Evolutionary conservation across 2,329 filamentous ascomycete species (phyloP).

Genomic region (Pseudogymnoascus sp.): DNA sequence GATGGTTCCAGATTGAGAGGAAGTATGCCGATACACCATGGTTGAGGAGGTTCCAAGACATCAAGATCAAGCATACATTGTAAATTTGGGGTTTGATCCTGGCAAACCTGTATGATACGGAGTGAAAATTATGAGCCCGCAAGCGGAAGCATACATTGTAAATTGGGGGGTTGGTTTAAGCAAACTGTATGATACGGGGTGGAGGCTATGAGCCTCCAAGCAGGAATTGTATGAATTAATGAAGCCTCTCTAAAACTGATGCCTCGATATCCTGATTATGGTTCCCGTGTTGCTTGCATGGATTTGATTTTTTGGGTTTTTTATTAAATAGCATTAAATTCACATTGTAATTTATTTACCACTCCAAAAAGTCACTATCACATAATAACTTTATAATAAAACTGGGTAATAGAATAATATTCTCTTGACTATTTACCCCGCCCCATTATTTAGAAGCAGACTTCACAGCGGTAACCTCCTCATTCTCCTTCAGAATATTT

Average conservation of each 20-base stretch:
- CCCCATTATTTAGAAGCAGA: conserved; percentile 15
- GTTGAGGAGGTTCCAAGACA: not conserved
- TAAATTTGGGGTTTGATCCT: not conserved
- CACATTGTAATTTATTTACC: no score
- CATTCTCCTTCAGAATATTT: conserved; percentile 65
- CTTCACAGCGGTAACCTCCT: conserved; percentile 60
- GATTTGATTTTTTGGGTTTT: no score
- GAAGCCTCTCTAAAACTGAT: not conserved
- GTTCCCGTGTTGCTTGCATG: not conserved
- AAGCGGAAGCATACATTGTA: not conserved
- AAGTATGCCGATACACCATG: conserved; percentile 4
- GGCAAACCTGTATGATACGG: not conserved
- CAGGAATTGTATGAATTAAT: not conserved
- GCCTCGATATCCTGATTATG: not conserved
- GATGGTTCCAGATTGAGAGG: not conserved
- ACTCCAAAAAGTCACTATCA: not conserved
- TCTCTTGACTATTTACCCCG: not conserved
- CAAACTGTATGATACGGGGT: not conserved
- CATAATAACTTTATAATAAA: not conserved
- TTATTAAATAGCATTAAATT: no score
- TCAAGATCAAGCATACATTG: not conserved
- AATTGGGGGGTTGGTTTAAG: not conserved
- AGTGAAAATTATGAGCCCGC: not conserved
- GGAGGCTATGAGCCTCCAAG: not conserved
- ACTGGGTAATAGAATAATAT: not conserved